These are phyloP conservation scores for Marsdenia floribunda DNA, from an alignment of 257 asterid genomes.

Conservation along the genomic window DNA sequence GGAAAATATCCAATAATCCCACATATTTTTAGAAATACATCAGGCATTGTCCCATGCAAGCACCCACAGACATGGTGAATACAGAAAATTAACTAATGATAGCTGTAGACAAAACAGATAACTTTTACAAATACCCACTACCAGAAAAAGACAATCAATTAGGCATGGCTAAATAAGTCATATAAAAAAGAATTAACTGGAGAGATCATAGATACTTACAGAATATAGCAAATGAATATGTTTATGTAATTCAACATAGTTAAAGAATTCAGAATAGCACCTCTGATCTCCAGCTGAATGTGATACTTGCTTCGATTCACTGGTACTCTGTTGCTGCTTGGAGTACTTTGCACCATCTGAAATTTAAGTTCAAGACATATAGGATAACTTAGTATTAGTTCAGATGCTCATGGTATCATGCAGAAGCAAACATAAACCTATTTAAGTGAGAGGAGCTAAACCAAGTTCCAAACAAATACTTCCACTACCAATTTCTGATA, in stretches of 20 bases:
- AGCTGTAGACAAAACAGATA: not conserved
- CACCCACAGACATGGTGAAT: not conserved
- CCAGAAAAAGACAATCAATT: not conserved
- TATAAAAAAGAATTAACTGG: not conserved
- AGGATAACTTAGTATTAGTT: slow-evolving; percentile 13
- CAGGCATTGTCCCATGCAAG: not conserved
- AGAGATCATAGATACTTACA: not conserved
- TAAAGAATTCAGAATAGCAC: slow-evolving; percentile 26
- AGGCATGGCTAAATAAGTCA: not conserved
- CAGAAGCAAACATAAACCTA: not conserved
- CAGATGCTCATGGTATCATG: slow-evolving; percentile 6
- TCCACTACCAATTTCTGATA: not conserved
- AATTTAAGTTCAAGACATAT: slow-evolving; percentile 19
- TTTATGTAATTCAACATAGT: not conserved
- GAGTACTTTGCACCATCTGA: slow-evolving; percentile 68
- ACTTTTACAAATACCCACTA: not conserved
- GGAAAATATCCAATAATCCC: not conserved
- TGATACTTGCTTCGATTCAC: slow-evolving; percentile 40
- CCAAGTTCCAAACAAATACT: not conserved
- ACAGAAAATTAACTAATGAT: not conserved
- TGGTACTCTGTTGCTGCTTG: slow-evolving; percentile 45
- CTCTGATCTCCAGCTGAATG: slow-evolving; percentile 58
- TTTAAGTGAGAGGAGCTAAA: not conserved
- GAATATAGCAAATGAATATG: slow-evolving; percentile 5
- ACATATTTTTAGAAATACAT: not conserved